A percentile compares a stretch with the other conserved stretches of the same genome.
Evolutionary conservation across 108 stramenopile genomes (phyloP).

Genomic region (Hondaea fermentalgiana): DNA sequence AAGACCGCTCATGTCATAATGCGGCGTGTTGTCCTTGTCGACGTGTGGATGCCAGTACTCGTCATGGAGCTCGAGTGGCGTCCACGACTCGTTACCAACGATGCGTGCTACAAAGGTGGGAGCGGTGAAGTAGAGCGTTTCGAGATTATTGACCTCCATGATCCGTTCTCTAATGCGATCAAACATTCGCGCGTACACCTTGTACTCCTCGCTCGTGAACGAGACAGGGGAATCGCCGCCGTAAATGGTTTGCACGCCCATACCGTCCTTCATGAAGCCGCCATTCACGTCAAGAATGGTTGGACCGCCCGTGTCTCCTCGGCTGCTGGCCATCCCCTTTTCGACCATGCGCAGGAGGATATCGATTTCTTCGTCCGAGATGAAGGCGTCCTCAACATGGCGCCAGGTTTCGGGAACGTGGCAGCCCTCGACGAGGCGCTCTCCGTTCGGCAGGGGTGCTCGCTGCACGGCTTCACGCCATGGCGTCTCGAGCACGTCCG

Average conservation of each 20-base stretch:
- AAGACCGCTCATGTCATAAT: conserved; percentile 42
- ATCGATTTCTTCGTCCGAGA: conserved; percentile 5
- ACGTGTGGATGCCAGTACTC: conserved; percentile 44
- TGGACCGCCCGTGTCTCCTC: conserved; percentile 12
- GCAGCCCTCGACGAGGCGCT: neutral
- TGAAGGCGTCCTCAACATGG: conserved; percentile 24
- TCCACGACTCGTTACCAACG: conserved; percentile 21
- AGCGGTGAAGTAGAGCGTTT: conserved; percentile 32
- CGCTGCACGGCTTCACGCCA: neutral
- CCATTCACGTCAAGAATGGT: conserved; percentile 34
- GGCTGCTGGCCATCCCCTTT: neutral
- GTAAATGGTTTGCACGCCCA: conserved; percentile 28
- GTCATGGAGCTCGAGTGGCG: conserved; percentile 29
- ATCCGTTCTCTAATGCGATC: neutral
- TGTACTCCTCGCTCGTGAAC: conserved; percentile 13
- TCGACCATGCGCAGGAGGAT: conserved; percentile 17
- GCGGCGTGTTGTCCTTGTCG: conserved; percentile 42
- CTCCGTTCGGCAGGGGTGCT: neutral
- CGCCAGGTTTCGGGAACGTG: conserved; percentile 5
- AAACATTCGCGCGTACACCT: conserved; percentile 21
- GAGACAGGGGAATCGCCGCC: neutral
- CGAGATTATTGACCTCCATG: neutral
- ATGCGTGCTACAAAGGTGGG: conserved; percentile 44
- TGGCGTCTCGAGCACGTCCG: neutral
- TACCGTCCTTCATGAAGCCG: conserved; percentile 15